Percentiles rank a stretch among this genome's conserved stretches.
Conservation (phyloP, 805 yeast genomes). For the Myxozyma kluyveri region DNA sequence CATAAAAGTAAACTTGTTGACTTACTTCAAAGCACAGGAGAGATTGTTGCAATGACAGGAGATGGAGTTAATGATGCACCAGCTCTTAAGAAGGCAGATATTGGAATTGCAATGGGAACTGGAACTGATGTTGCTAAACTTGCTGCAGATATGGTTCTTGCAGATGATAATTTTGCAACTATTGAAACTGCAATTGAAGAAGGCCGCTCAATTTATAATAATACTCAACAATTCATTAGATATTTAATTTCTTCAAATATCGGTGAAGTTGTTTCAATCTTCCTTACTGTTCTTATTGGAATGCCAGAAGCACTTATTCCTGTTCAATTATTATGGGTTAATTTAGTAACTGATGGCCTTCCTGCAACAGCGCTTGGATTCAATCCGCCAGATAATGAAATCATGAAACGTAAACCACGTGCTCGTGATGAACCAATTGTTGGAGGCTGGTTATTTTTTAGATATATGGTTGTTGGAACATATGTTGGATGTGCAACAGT, state of each 20-base stretch:
- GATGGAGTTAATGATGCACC: slow-evolving; percentile 69
- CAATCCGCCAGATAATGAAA: slow-evolving; percentile 44
- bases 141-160: slow-evolving; percentile 56
- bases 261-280: slow-evolving; percentile 57
- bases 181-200: slow-evolving; percentile 56
- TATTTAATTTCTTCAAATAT: slow-evolving; percentile 53
- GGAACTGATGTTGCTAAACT: slow-evolving; percentile 62
- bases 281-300: slow-evolving; percentile 53
- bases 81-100: slow-evolving; percentile 59
- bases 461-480: slow-evolving; percentile 43
- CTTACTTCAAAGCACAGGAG: slow-evolving; percentile 46
- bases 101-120: slow-evolving; percentile 63
- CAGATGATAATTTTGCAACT: slow-evolving; percentile 56
- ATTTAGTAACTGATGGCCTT: slow-evolving; percentile 56
- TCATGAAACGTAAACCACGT: slow-evolving; percentile 43
- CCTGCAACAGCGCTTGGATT: slow-evolving; percentile 60
- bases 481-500: slow-evolving; percentile 46
- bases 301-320: slow-evolving; percentile 55
- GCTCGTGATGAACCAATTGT: slow-evolving; percentile 43
- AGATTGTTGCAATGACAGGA: slow-evolving; percentile 62
- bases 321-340: slow-evolving; percentile 57
- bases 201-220: slow-evolving; percentile 49
- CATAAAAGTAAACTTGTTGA: slow-evolving; percentile 55
- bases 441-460: slow-evolving; percentile 41
- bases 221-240: slow-evolving; percentile 45